Evolutionary conservation across 257 asterid genomes (phyloP).

Genomic region (Mentha longifolia): DNA sequence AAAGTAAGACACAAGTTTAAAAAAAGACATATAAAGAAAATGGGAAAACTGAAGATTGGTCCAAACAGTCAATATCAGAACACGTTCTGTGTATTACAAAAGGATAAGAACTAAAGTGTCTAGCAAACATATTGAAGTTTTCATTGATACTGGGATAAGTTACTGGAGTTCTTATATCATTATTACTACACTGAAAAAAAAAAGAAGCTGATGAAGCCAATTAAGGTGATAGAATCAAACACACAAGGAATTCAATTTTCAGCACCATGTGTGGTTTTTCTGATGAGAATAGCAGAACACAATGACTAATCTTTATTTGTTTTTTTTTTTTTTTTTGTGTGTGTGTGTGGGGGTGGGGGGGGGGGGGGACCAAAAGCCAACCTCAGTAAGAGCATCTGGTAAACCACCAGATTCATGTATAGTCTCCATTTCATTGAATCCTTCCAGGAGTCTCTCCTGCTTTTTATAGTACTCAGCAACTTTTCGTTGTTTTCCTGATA

Average conservation of each 20-base stretch:
- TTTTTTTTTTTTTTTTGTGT: no score
- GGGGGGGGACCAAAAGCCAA: conserved; percentile 34
- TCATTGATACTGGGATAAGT: neutral
- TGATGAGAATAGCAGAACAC: conserved; percentile 13
- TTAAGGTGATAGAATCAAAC: neutral
- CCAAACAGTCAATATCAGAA: neutral
- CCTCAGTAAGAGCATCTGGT: conserved; percentile 71
- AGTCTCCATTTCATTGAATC: conserved; percentile 85
- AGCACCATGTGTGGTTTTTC: neutral
- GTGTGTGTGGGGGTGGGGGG: no score
- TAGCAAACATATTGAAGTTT: neutral
- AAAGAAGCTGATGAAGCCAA: neutral
- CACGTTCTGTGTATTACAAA: conserved; percentile 8
- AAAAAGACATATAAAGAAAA: neutral
- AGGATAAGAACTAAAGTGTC: conserved; percentile 7
- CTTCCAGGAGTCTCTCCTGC: conserved; percentile 80
- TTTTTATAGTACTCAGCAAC: conserved; percentile 82
- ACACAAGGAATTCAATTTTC: neutral
- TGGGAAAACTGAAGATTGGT: neutral
- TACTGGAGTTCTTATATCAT: neutral
- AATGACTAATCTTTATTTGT: neutral
- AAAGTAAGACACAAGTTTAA: neutral
- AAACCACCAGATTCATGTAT: conserved; percentile 66
- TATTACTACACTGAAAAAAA: conserved; percentile 1
- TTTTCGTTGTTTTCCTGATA: conserved; percentile 63